These are phyloP conservation scores for Entamoeba histolytica DNA, from an alignment of 208 protist genomes.

Conservation along the genomic window DNA sequence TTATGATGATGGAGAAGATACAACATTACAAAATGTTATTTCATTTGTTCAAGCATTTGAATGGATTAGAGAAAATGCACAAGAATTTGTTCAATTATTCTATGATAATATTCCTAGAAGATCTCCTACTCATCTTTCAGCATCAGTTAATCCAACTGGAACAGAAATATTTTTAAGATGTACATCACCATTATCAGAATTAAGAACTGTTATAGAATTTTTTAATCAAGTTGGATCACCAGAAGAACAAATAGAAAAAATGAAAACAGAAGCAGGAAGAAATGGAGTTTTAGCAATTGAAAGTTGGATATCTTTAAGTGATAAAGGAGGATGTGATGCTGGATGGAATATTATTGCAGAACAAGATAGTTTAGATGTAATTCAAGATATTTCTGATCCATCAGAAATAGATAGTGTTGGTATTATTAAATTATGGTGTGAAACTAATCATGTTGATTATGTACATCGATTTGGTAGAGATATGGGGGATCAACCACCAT, in stretches of 20 bases:
- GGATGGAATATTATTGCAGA: not conserved
- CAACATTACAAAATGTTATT: not conserved
- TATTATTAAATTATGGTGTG: not conserved
- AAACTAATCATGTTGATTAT: not conserved
- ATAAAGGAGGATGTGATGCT: not conserved
- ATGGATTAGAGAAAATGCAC: not conserved
- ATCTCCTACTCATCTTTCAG: not conserved
- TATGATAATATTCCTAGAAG: not conserved
- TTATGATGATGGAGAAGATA: not conserved
- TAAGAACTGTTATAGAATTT: not conserved
- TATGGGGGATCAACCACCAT: not conserved
- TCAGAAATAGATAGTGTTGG: not conserved
- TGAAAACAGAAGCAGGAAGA: not conserved
- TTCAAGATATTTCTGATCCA: not conserved
- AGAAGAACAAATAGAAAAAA: not conserved
- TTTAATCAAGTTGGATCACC: not conserved
- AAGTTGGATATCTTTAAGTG: not conserved
- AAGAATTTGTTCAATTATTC: not conserved
- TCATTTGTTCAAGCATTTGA: not conserved
- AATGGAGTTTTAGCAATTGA: not conserved
- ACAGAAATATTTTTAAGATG: not conserved
- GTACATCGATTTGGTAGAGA: not conserved
- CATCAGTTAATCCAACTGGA: not conserved
- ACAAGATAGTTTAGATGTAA: not conserved
- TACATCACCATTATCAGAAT: not conserved